Conservation (phyloP, 805 yeast genomes). For the Lipomyces yamadae region DNA sequence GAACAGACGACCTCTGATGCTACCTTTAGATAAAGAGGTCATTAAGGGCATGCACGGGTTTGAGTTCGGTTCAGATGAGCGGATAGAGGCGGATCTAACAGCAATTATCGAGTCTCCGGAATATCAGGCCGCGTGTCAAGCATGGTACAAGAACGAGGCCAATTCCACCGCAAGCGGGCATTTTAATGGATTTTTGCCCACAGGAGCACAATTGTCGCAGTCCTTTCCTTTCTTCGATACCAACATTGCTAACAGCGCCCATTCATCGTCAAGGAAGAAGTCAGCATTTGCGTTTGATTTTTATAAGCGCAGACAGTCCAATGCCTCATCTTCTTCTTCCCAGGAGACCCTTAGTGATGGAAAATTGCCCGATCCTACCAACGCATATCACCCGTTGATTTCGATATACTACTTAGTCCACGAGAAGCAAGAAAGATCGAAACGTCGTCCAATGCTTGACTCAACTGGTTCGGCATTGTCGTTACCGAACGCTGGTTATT, state of each 20-base stretch:
- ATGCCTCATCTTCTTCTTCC: slow-evolving; percentile 27
- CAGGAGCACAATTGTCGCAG: slow-evolving; percentile 13
- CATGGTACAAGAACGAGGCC: slow-evolving; percentile 60
- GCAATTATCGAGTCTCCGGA: slow-evolving; percentile 64
- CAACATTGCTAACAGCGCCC: background rate
- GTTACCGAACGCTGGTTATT: background rate
- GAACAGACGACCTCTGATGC: slow-evolving; percentile 69
- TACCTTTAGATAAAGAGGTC: slow-evolving; percentile 70
- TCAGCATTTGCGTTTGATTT: slow-evolving; percentile 37
- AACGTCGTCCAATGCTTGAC: slow-evolving; percentile 32
- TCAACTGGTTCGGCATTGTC: slow-evolving; percentile 16
- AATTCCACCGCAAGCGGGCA: slow-evolving; percentile 2
- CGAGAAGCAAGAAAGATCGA: slow-evolving; percentile 51
- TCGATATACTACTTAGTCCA: slow-evolving; percentile 85
- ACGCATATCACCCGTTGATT: slow-evolving; percentile 84
- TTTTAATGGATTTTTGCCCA: slow-evolving; percentile 16
- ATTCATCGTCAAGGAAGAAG: slow-evolving; percentile 19
- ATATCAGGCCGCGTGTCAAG: slow-evolving; percentile 64
- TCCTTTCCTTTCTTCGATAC: slow-evolving; percentile 23
- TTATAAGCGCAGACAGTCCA: slow-evolving; percentile 36
- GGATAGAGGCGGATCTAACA: slow-evolving; percentile 60
- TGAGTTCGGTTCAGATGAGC: slow-evolving; percentile 75
- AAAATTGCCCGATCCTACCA: slow-evolving; percentile 71
- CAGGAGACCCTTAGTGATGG: slow-evolving; percentile 33
- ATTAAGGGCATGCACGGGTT: slow-evolving; percentile 74